phyloP scores from a whole-genome alignment of 2,329 filamentous ascomycete species.

The Dactylonectria estremocensis region DNA sequence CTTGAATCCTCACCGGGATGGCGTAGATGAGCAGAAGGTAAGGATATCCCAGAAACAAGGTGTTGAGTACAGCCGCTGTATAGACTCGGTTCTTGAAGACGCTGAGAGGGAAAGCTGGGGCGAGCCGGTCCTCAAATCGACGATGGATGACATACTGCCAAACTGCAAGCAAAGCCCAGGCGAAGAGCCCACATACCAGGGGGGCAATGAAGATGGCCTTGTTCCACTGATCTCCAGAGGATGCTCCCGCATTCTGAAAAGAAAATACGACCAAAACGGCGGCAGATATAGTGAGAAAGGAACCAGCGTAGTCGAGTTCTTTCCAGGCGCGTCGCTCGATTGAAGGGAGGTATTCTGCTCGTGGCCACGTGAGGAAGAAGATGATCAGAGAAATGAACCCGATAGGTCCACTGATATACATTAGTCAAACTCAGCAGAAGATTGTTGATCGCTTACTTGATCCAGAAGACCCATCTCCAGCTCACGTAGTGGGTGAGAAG shows the following conservation, averaged over 20 bases:
- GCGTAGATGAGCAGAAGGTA: conserved; percentile 65
- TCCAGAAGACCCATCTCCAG: conserved; percentile 73
- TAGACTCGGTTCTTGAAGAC: conserved; percentile 66
- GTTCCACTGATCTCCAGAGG: conserved; percentile 59
- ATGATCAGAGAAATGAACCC: conserved; percentile 62
- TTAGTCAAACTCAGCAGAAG: conserved; percentile 16
- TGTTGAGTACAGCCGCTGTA: conserved; percentile 59
- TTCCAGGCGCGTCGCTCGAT: conserved; percentile 60
- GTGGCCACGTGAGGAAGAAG: conserved; percentile 68
- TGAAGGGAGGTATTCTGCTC: conserved; percentile 55
- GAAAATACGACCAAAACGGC: conserved; percentile 71
- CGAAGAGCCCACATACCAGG: conserved; percentile 47
- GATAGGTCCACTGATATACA: conserved; percentile 62
- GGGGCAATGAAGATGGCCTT: conserved; percentile 54
- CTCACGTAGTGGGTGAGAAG: conserved; percentile 63
- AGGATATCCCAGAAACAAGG: conserved; percentile 65
- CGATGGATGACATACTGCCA: conserved; percentile 50
- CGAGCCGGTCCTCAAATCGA: conserved; percentile 48
- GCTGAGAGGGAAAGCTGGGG: conserved; percentile 63
- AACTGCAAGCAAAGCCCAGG: conserved; percentile 47
- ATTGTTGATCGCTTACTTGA: conserved; percentile 61
- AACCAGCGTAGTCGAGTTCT: conserved; percentile 68
- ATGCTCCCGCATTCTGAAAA: conserved; percentile 66
- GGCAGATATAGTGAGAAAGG: conserved; percentile 67
- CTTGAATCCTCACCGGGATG: conserved; percentile 65